phyloP scores from a whole-genome alignment of 257 asterid species.

The Solanum lycopersicoides region DNA sequence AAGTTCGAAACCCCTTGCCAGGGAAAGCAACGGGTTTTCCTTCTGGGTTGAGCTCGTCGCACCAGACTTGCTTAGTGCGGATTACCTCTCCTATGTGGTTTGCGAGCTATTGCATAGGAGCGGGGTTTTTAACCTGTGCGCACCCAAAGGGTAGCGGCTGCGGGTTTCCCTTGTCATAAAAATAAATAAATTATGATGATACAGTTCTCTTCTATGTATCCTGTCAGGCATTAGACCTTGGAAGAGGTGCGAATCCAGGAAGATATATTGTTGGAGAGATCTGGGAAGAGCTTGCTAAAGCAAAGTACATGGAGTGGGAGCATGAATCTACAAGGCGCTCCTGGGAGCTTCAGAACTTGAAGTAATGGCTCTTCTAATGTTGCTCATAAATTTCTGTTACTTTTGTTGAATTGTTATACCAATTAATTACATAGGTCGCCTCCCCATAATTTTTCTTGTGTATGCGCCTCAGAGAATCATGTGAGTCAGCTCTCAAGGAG shows the following conservation, averaged over 20 bases:
- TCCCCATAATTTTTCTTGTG: neutral
- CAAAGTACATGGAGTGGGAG: slow-evolving; percentile 80
- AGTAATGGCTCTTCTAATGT: slow-evolving; percentile 22
- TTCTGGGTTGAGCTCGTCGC: too few species aligned
- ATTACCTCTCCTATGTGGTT: too few species aligned
- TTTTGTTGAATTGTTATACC: neutral
- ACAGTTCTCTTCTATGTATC: neutral
- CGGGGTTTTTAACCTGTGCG: too few species aligned
- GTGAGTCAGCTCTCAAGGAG: slow-evolving; percentile 65
- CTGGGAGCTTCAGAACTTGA: slow-evolving; percentile 71
- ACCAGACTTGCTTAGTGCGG: too few species aligned
- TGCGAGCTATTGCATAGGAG: too few species aligned
- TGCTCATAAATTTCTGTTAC: neutral
- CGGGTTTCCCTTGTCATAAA: too few species aligned
- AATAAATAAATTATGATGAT: neutral
- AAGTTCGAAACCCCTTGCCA: too few species aligned
- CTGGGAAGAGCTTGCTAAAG: slow-evolving; percentile 89
- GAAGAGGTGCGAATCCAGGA: slow-evolving; percentile 51
- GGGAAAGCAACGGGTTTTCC: too few species aligned
- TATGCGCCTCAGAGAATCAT: slow-evolving; percentile 44
- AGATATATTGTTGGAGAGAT: slow-evolving; percentile 84
- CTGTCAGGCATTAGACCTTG: slow-evolving; percentile 79
- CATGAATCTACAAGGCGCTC: slow-evolving; percentile 63
- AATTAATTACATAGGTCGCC: neutral
- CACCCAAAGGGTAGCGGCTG: too few species aligned